A percentile compares a stretch with the other conserved stretches of the same genome.
These are phyloP conservation scores for Hemileccinum rubropunctum DNA, from an alignment of 768 basidiomycete species.

Conservation along the genomic window DNA sequence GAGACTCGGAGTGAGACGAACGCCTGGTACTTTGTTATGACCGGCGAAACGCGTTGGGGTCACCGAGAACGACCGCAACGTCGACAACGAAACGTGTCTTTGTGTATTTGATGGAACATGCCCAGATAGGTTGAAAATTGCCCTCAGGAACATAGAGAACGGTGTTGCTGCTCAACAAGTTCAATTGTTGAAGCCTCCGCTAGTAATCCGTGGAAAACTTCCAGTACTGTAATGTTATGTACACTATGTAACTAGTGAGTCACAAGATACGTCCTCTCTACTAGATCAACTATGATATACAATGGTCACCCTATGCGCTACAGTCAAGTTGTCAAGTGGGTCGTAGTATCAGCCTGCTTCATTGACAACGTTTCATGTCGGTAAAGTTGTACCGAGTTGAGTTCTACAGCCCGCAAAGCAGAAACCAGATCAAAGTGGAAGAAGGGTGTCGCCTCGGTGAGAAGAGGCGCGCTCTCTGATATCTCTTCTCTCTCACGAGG, in stretches of 20 bases:
- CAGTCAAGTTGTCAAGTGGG: not conserved
- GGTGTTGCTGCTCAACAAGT: too few species aligned
- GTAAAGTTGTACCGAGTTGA: constrained; percentile 19
- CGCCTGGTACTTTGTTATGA: constrained; percentile 38
- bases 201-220: too few species aligned
- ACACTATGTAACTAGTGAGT: too few species aligned
- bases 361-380: constrained; percentile 5
- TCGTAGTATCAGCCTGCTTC: constrained; percentile 5
- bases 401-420: constrained; percentile 71
- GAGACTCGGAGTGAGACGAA: not conserved
- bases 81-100: not conserved
- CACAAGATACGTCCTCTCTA: too few species aligned
- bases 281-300: too few species aligned
- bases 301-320: too few species aligned
- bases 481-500: not conserved
- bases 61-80: constrained; percentile 24
- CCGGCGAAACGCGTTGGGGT: constrained; percentile 32
- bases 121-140: not conserved
- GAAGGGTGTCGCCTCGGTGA: constrained; percentile 65
- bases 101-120: constrained; percentile 1
- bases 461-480: constrained; percentile 31
- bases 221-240: too few species aligned
- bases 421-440: constrained; percentile 87
- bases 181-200: too few species aligned
- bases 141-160: constrained; percentile 9